Evolutionary conservation across 2,329 filamentous ascomycete genomes (phyloP).

Genomic region (Mycosphaerella arachidis): DNA sequence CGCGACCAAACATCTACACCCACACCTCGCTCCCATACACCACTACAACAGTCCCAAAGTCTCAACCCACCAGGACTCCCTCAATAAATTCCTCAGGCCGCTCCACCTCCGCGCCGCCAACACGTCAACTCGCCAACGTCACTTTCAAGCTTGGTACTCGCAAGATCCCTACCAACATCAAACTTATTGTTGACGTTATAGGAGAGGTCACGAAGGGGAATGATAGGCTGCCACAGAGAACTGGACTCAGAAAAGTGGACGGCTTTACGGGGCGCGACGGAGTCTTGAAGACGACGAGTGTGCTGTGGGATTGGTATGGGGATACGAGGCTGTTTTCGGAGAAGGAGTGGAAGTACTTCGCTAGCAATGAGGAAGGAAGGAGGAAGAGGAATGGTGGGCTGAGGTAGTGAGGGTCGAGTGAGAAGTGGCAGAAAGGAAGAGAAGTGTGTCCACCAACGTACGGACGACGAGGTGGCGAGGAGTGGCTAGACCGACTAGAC

Average conservation of each 20-base stretch:
- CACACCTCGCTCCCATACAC: background rate
- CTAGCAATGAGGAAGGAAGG: background rate
- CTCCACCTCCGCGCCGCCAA: background rate
- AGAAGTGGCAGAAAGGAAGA: background rate
- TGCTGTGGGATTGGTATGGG: background rate
- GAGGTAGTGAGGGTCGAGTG: background rate
- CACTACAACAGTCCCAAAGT: background rate
- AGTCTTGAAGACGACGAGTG: background rate
- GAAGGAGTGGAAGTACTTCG: background rate
- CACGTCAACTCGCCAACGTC: background rate
- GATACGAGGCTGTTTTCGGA: background rate
- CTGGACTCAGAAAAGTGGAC: background rate
- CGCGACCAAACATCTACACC: background rate
- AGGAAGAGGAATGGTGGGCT: background rate
- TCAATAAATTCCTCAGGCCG: background rate
- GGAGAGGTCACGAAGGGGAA: background rate
- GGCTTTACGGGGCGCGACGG: constrained; percentile 1
- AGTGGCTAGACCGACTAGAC: too few relatives aligned
- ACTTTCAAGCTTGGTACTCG: background rate
- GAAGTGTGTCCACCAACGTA: background rate
- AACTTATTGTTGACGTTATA: background rate
- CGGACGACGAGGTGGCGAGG: background rate
- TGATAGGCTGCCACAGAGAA: background rate
- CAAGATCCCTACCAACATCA: background rate
- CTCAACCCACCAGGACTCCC: background rate